phyloP scores from a whole-genome alignment of 1,139 yeast genomes.

The Kurtzmaniella natalensis region DNA sequence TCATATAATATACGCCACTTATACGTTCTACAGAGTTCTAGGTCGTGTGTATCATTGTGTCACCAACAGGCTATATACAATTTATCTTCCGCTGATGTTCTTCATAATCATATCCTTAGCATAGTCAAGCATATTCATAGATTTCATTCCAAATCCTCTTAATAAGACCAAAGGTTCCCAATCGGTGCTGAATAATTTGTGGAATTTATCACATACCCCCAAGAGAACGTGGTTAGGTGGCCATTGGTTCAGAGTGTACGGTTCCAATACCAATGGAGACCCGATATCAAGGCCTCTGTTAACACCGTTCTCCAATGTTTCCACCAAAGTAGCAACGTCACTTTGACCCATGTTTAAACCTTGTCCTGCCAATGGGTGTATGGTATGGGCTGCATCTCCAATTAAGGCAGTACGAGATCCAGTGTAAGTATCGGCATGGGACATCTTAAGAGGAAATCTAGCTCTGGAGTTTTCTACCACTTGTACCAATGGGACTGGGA shows the following conservation, averaged over 20 bases:
- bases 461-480: conserved; percentile 71
- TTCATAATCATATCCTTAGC: conserved; percentile 51
- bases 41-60: too few relatives aligned
- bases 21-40: too few relatives aligned
- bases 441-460: conserved; percentile 79
- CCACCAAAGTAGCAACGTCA: conserved; percentile 72
- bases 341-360: conserved; percentile 98
- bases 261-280: conserved; percentile 73
- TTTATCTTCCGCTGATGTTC: conserved; percentile 27
- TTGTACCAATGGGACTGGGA: conserved; percentile 62
- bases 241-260: conserved; percentile 78
- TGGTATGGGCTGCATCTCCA: conserved; percentile 98
- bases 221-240: conserved; percentile 74
- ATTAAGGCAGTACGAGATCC: conserved; percentile 82
- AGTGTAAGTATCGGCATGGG: conserved; percentile 88
- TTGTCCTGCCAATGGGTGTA: conserved; percentile 97
- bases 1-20: too few relatives aligned
- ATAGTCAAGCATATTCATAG: conserved; percentile 58
- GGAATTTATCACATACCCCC: conserved; percentile 90
- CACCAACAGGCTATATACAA: conserved; percentile 2
- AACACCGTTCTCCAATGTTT: conserved; percentile 65
- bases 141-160: conserved; percentile 71
- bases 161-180: conserved; percentile 67
- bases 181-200: conserved; percentile 79
- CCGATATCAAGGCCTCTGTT: conserved; percentile 88